Conservation (phyloP, 1,139 yeast genomes). For the Candida sp. region DNA sequence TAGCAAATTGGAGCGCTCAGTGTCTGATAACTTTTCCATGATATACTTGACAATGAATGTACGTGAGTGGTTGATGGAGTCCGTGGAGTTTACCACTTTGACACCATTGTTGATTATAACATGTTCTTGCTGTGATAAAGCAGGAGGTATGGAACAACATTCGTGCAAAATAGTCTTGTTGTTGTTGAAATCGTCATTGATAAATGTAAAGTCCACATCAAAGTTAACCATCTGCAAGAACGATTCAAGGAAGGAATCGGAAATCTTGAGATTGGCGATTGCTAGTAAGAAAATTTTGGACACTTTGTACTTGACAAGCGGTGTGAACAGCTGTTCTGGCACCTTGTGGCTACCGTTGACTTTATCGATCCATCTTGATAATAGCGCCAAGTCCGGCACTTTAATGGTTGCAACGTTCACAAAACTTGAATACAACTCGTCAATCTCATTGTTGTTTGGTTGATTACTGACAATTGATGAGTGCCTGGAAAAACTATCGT, state of each 20-base stretch:
- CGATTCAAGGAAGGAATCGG: constrained; percentile 50
- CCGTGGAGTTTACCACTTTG: constrained; percentile 45
- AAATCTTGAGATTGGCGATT: constrained; percentile 54
- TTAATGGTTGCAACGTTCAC: constrained; percentile 59
- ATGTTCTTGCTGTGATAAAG: constrained; percentile 36
- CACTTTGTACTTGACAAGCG: constrained; percentile 39
- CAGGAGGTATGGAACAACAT: constrained; percentile 47
- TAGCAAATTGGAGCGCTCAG: constrained; percentile 26
- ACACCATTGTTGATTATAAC: constrained; percentile 50
- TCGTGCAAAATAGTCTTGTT: constrained; percentile 47
- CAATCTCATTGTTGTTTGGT: constrained; percentile 45
- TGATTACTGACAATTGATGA: constrained; percentile 11
- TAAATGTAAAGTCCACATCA: constrained; percentile 43
- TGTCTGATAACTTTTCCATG: constrained; percentile 25
- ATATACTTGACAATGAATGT: constrained; percentile 40
- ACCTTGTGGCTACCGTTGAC: constrained; percentile 26
- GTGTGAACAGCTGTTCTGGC: constrained; percentile 12
- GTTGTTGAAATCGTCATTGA: constrained; percentile 45
- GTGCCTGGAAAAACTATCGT: constrained; percentile 12
- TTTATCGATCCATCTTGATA: constrained; percentile 56
- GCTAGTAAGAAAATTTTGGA: constrained; percentile 71
- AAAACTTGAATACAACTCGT: constrained; percentile 71
- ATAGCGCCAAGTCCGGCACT: constrained; percentile 46
- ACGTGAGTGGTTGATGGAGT: constrained; percentile 46
- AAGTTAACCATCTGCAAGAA: constrained; percentile 49